Conservation (phyloP, 2,329 filamentous ascomycete genomes). For the Neodidymelliopsis sp. region DNA sequence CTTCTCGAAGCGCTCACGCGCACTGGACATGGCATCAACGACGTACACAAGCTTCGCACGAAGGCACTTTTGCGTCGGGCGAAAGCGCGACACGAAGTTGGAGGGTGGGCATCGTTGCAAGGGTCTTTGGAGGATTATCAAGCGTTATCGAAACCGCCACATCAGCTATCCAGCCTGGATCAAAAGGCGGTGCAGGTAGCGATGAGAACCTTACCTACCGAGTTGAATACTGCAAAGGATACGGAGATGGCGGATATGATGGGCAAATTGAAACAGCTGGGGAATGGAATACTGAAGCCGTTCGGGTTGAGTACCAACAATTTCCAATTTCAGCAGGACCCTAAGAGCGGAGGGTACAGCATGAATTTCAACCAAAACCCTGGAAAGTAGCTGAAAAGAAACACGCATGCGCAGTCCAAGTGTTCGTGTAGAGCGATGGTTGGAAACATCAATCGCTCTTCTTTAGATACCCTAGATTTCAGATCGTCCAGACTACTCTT, state of each 20-base stretch:
- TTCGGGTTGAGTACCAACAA: slow-evolving; percentile 95
- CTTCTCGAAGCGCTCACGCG: slow-evolving; percentile 43
- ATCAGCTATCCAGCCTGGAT: slow-evolving; percentile 69
- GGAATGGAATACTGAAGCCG: slow-evolving; percentile 89
- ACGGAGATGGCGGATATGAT: slow-evolving; percentile 96
- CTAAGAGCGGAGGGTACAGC: slow-evolving; percentile 88
- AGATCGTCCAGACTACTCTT: neutral
- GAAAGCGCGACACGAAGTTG: slow-evolving; percentile 72
- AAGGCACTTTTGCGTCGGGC: slow-evolving; percentile 86
- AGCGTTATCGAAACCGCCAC: slow-evolving; percentile 64
- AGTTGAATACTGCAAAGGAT: slow-evolving; percentile 80
- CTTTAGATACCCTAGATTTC: slow-evolving; percentile 11
- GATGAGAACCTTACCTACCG: slow-evolving; percentile 69
- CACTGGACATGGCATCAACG: slow-evolving; percentile 52
- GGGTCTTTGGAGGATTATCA: slow-evolving; percentile 85
- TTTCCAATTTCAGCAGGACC: slow-evolving; percentile 92
- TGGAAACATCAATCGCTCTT: neutral
- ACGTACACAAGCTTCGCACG: slow-evolving; percentile 77
- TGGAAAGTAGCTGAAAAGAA: slow-evolving; percentile 13
- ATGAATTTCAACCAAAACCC: slow-evolving; percentile 77
- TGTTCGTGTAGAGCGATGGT: neutral
- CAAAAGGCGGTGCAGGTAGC: slow-evolving; percentile 71
- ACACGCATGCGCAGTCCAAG: neutral
- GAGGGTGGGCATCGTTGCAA: slow-evolving; percentile 81
- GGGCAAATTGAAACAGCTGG: slow-evolving; percentile 91